Evolutionary conservation across 805 yeast genomes (phyloP), one percentile per base, ranked within the genome.

Genomic region (baker's yeast (Saccharomyces cerevisiae)): DNA sequence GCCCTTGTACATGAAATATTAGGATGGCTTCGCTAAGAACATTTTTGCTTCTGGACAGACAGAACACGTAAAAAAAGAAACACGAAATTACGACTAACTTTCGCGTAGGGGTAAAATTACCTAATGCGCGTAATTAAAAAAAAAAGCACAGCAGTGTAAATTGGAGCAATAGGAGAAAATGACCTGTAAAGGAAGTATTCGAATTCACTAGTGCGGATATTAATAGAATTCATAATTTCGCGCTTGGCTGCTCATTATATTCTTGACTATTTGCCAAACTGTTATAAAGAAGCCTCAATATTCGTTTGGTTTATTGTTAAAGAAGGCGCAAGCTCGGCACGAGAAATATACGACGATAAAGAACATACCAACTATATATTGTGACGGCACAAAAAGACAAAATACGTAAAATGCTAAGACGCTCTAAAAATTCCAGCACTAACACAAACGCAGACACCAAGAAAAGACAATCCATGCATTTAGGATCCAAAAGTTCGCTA

Each of bases 381-480:
- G 11, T 5, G 17, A 21, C 22, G 6, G 9, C 11, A 36, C 24
- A 36, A 36, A 3, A 36, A 36, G 11, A 36, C 17, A 36, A 36
- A 17, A 36, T 17, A n/a, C n/a, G 11, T 6, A 29, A n/a, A 47
- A 58, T 59, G 62, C 51, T 59, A 24, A 56, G 58, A 53, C 57
- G 59, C 17, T 41, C 56, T 6, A 58, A 56, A 48, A 56, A 55
- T 29, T 47, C 54, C 13, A 27, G 46, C n/a, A 46, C 41, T 47
- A 26, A 17, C 46, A 22, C 46, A 8, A n/a, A 50, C 48, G 9
- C 17, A 3, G 57, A 53, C 41, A 43, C 21, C 14, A 59, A 57
- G 51, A 64, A 62, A 41, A 62, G 68, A 54, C 66, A 62, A 31
- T 63, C 69, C 13, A 58, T 61, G 59, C 56, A 62, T 43, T 26